Evolutionary conservation across 768 basidiomycete species (phyloP).

Genomic region (Flagelloscypha sp.): DNA sequence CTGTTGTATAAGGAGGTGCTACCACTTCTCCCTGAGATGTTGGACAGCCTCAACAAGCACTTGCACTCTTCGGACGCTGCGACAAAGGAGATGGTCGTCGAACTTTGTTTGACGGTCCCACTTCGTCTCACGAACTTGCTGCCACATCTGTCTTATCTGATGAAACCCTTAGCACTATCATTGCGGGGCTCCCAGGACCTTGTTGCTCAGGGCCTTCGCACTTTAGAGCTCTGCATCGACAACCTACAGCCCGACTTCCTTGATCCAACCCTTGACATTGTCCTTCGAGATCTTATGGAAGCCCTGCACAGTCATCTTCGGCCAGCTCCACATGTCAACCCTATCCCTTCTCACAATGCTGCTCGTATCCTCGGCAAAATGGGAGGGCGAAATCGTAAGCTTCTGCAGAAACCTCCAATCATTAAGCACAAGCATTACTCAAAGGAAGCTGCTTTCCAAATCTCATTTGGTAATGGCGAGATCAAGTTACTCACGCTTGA

Average conservation of each 20-base stretch:
- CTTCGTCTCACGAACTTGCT: conserved; percentile 91
- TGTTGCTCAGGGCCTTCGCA: conserved; percentile 90
- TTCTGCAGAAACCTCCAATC: conserved; percentile 72
- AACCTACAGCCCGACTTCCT: conserved; percentile 97
- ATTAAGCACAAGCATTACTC: conserved; percentile 65
- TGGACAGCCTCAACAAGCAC: conserved; percentile 89
- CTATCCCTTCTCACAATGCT: conserved; percentile 87
- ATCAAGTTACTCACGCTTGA: conserved; percentile 62
- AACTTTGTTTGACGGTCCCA: conserved; percentile 94
- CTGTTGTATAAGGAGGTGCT: conserved; percentile 92
- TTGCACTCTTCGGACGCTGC: conserved; percentile 77
- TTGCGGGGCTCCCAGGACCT: conserved; percentile 82
- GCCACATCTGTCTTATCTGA: conserved; percentile 89
- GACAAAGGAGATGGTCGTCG: conserved; percentile 88
- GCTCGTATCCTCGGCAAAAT: conserved; percentile 95
- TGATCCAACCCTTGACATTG: conserved; percentile 89
- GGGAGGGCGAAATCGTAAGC: conserved; percentile 85
- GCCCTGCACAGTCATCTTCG: conserved; percentile 87
- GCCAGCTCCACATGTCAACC: conserved; percentile 81
- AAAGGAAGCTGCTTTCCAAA: conserved; percentile 56
- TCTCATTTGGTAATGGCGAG: conserved; percentile 66
- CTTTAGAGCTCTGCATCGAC: conserved; percentile 97
- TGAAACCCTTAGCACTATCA: conserved; percentile 92
- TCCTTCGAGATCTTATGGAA: conserved; percentile 89
- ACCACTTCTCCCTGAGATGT: conserved; percentile 92